Evolutionary conservation across 2,329 filamentous ascomycete genomes (phyloP).

Genomic region (Ophiostoma sp.): DNA sequence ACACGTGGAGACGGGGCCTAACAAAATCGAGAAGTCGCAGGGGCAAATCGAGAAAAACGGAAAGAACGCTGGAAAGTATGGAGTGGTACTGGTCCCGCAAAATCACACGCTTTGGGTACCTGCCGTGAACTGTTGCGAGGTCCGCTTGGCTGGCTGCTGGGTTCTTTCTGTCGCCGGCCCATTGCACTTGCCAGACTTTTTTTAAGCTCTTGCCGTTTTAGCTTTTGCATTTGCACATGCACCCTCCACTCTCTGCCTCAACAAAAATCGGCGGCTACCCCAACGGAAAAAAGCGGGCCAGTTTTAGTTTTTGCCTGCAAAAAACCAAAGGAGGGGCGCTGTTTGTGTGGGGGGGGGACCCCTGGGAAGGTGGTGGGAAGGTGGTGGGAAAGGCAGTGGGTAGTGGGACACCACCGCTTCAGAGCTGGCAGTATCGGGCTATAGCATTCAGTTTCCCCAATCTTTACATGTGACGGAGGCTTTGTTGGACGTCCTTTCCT

Average conservation of each 20-base stretch:
- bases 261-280: conserved; percentile 30
- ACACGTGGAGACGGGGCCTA: conserved; percentile 11
- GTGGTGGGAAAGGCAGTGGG: conserved; percentile 1
- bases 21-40: background rate
- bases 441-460: background rate
- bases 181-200: background rate
- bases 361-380: background rate
- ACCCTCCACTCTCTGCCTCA: conserved; percentile 17
- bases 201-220: conserved; percentile 10
- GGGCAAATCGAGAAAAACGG: background rate
- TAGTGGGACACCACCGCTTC: background rate
- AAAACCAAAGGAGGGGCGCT: conserved; percentile 5
- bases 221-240: conserved; percentile 1
- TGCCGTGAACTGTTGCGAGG: background rate
- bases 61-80: background rate
- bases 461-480: conserved; percentile 9
- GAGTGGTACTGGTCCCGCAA: background rate
- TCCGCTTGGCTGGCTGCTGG: background rate
- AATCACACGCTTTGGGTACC: conserved; percentile 4
- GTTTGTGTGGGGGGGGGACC: conserved; percentile 16
- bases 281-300: conserved; percentile 31
- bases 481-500: background rate
- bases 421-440: background rate
- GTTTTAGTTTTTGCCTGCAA: too few relatives aligned
- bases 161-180: background rate